Conservation (phyloP, 805 yeast species). For the Myxozyma neotropica region DNA sequence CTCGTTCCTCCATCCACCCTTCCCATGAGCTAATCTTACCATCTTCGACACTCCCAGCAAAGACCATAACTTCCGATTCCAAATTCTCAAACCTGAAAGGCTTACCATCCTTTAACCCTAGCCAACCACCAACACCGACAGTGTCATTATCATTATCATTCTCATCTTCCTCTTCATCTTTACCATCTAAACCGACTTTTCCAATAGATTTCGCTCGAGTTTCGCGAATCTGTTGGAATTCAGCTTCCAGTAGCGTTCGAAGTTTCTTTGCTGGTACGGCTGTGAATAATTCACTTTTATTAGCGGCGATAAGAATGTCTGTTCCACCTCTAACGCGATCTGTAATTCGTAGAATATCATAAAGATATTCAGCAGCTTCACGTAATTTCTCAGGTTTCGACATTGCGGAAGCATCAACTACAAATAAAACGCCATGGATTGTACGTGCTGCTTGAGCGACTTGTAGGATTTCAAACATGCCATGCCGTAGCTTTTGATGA, state of each 20-base stretch:
- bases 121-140: slow-evolving; percentile 15
- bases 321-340: slow-evolving; percentile 64
- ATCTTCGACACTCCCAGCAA: slow-evolving; percentile 71
- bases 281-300: slow-evolving; percentile 84
- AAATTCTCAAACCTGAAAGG: slow-evolving; percentile 23
- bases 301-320: slow-evolving; percentile 71
- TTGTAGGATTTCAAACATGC: slow-evolving; percentile 53
- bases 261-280: slow-evolving; percentile 71
- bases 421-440: slow-evolving; percentile 68
- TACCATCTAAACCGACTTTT: slow-evolving; percentile 36
- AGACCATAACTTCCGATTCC: slow-evolving; percentile 40
- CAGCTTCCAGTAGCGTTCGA: slow-evolving; percentile 60
- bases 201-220: slow-evolving; percentile 54
- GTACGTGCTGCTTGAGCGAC: slow-evolving; percentile 45
- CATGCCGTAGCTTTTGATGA: slow-evolving; percentile 69
- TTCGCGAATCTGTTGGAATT: slow-evolving; percentile 59
- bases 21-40: slow-evolving; percentile 62
- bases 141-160: slow-evolving; percentile 5
- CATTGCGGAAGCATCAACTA: slow-evolving; percentile 70
- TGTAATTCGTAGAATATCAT: slow-evolving; percentile 49
- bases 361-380: slow-evolving; percentile 33
- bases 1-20: slow-evolving; percentile 77
- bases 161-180: slow-evolving; percentile 9
- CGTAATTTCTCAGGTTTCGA: slow-evolving; percentile 29
- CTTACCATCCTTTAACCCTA: slow-evolving; percentile 16